These are phyloP conservation scores for Ustilago vetiveriae DNA, from an alignment of 1,284 basidiomycete species.

Conservation along the genomic window DNA sequence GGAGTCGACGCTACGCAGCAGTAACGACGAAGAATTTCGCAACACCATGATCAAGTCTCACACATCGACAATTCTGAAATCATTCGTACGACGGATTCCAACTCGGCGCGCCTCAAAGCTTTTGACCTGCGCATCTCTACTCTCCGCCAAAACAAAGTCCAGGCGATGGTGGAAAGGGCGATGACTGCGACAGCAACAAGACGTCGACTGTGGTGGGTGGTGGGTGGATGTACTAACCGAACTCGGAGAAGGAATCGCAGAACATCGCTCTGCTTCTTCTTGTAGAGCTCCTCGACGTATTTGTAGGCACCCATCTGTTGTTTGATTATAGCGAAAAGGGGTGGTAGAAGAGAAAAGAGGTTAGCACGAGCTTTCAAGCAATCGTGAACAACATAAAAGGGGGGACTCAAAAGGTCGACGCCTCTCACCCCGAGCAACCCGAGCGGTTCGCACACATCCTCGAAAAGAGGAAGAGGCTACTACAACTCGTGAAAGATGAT, in stretches of 20 bases:
- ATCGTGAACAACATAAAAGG: constrained; percentile 42
- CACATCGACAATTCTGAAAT: too few species aligned
- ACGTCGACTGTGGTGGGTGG: neutral
- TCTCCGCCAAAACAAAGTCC: neutral
- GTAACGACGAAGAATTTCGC: too few species aligned
- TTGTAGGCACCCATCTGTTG: constrained; percentile 78
- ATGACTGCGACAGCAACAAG: too few species aligned
- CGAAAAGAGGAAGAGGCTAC: constrained; percentile 19
- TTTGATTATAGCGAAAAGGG: constrained; percentile 1
- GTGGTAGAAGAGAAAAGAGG: constrained; percentile 4
- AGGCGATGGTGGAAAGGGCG: neutral
- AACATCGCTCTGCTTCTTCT: constrained; percentile 88
- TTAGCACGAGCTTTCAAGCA: constrained; percentile 55
- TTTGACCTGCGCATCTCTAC: too few species aligned
- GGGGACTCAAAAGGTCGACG: constrained; percentile 49
- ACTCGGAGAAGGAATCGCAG: constrained; percentile 98
- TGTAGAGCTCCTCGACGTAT: constrained; percentile 88
- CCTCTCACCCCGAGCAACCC: constrained; percentile 12
- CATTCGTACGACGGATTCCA: too few species aligned
- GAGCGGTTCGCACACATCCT: constrained; percentile 37
- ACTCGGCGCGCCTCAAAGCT: too few species aligned
- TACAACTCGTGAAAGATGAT: constrained; percentile 28
- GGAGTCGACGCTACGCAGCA: too few species aligned
- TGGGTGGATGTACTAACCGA: constrained; percentile 72
- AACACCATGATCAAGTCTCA: too few species aligned